Base-by-base conservation (phyloP, 805 yeast genomes). In the Kodamaea hsintzibuensis region DNA sequence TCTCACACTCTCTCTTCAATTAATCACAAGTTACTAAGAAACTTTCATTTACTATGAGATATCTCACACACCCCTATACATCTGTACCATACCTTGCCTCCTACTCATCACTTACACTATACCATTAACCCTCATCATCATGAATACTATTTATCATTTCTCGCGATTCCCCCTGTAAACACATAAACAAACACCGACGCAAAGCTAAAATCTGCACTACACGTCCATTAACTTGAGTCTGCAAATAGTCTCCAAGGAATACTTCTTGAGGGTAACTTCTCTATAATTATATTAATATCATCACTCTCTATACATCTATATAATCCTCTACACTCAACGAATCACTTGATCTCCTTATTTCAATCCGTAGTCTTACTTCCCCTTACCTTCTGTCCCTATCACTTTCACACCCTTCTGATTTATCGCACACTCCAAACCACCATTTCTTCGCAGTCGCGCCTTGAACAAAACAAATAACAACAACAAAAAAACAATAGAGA, bases 101-200 rank as follows among this genome's bases (percentile, higher is more conserved):
- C 35, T 10, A 30, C 35, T 12, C 14, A 7, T 13, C 42, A 38
- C 42, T 16, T 14, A 38, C 17, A 14, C 13, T 13, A 8, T 13
- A n/a, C 9, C 19, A 38, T 17, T 16, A 13, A 3, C 17, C 6
- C 19, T 37, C 39, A 22, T 22, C 25, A 3, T 22, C 25, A 22
- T 30, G 35, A 8, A 5, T 2, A 5, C 5, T 8, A 30, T 30
- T 40, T 40, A 16, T 40, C n/a, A 40, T 10, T 14, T 40, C 19
- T 40, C 44, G 44, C 44, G 44, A 40, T 17, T 17, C 44, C 44
- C 42, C 44, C 44, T 19, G 25, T 40, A 19, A 16, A 40, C 17
- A 40, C n/a, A 16, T 40, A 17, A 40, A 40, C 19, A 40, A 40
- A 40, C 44, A 40, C 25, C 44, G 44, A 40, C 44, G 44, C 44